Evolutionary conservation across 163 green algal genomes (phyloP), one percentile per base, ranked within the genome.

Genomic region (Scenedesmus sp.): DNA sequence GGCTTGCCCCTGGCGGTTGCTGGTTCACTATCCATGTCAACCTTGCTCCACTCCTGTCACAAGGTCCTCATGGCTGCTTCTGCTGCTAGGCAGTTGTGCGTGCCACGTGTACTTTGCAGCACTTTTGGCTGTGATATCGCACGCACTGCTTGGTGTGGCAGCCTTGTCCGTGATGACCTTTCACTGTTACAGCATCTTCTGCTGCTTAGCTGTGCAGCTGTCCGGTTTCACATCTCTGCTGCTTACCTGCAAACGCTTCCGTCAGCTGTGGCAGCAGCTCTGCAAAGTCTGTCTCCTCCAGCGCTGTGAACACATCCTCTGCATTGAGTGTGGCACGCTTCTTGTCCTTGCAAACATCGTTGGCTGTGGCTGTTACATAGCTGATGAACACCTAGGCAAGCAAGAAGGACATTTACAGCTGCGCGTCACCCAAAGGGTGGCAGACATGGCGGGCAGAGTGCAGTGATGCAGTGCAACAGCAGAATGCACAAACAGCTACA

Each of bases 251-350:
- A 1, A 99, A 91, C 3, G 95, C 92, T 53, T 96, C 93, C 82
- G 94, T 95, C 26, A 99, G 92, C 0, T 94, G 94, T 49, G 89
- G 83, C 16, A 98, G 68, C 7, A 99, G 93, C 68, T 99, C 96
- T 10, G 53, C 81, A 89, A 99, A 99, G 2, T 98, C 97, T n/a
- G 98, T 87, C 35, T 99, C 97, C 0, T 96, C 88, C 30, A 99
- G 92, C 3, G 97, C 97, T 0, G 88, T 93, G 13, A 99, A 93
- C 24, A 99, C 95, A 88, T 99, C 98, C 43, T 98, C 96, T 1
- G 95, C 97, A 68, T 87, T 97, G 26, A 99, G 96, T 0, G 97
- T 99, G 83, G 97, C 94, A 2, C 98, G 94, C 79, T 98, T 98
- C 33, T 93, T 93, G 37, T 98, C 96, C 43, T 95, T 95, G 90